A percentile compares a stretch with the other conserved stretches of the same genome.
Evolutionary conservation across 2,329 filamentous ascomycete species (phyloP).

Genomic region (Saccharata proteae): DNA sequence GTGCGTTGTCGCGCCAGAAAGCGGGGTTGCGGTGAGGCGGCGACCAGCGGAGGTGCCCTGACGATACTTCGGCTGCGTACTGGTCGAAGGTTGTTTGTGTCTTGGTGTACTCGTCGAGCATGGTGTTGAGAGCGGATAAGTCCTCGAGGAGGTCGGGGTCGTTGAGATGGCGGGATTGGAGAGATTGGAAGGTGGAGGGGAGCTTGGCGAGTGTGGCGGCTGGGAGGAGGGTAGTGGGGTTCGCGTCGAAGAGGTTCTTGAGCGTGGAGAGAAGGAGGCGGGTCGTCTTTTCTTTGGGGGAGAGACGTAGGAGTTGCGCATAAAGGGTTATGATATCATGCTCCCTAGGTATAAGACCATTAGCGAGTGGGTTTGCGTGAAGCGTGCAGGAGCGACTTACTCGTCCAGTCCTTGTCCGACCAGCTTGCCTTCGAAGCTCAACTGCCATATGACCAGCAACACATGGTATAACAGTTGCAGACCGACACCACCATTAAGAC

Average conservation of each 20-base stretch:
- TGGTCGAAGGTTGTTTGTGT: constrained; percentile 56
- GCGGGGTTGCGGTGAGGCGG: constrained; percentile 75
- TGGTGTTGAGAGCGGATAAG: constrained; percentile 36
- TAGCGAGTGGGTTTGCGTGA: constrained; percentile 10
- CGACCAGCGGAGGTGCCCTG: constrained; percentile 84
- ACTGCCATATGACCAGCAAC: constrained; percentile 85
- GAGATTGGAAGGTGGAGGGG: constrained; percentile 47
- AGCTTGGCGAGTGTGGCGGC: constrained; percentile 78
- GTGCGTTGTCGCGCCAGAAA: constrained; percentile 88
- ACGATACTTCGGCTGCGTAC: constrained; percentile 69
- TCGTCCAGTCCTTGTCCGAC: constrained; percentile 74
- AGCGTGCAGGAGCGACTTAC: constrained; percentile 37
- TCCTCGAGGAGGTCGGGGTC: constrained; percentile 42
- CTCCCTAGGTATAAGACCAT: constrained; percentile 50
- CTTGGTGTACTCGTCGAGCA: constrained; percentile 75
- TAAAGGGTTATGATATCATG: constrained; percentile 88
- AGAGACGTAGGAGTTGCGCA: constrained; percentile 80
- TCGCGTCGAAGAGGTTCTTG: constrained; percentile 70
- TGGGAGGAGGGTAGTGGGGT: constrained; percentile 58
- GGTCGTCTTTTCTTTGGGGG: constrained; percentile 96
- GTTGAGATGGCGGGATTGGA: constrained; percentile 39
- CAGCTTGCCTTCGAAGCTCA: constrained; percentile 71
- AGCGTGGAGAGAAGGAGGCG: constrained; percentile 81
- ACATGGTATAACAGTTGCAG: constrained; percentile 91
- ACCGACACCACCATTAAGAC: constrained; percentile 64